These are phyloP conservation scores for Pontederia paniculata DNA, from an alignment of 176 grass and related monocot species.

Conservation along the genomic window DNA sequence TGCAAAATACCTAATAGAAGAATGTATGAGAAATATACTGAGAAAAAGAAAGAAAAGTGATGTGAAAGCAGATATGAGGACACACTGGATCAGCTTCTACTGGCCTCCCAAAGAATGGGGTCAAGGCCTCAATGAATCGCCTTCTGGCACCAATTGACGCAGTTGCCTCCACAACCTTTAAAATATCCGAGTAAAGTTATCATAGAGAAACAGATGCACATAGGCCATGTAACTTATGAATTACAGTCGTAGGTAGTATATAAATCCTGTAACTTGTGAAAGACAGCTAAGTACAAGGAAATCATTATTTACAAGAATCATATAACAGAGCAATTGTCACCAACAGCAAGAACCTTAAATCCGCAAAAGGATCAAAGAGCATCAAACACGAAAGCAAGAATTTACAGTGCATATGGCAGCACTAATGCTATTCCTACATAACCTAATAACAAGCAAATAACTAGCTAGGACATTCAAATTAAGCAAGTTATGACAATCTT, in stretches of 20 bases:
- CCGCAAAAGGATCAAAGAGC: too few relatives aligned
- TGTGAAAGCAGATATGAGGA: conserved; percentile 9
- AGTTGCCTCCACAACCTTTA: conserved; percentile 72
- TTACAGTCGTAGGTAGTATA: background rate
- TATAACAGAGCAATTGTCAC: conserved; percentile 4
- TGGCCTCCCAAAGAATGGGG: conserved; percentile 65
- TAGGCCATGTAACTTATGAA: background rate
- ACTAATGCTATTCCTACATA: too few relatives aligned
- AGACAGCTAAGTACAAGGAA: conserved; percentile 16
- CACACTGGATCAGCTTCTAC: conserved; percentile 84
- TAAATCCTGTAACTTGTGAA: conserved; percentile 13
- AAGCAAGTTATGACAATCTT: too few relatives aligned
- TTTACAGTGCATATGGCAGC: too few relatives aligned
- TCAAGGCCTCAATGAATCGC: conserved; percentile 85
- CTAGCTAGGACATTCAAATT: too few relatives aligned
- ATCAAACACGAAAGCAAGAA: too few relatives aligned
- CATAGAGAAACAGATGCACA: background rate
- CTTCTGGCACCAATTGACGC: conserved; percentile 90
- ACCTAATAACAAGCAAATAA: too few relatives aligned
- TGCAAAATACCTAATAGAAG: conserved; percentile 67
- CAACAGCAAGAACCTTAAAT: conserved; percentile 1
- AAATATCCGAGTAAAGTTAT: conserved; percentile 16
- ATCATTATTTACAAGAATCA: background rate
- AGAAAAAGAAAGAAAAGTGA: conserved; percentile 8
- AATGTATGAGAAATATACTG: conserved; percentile 6